Evolutionary conservation across 2,329 filamentous ascomycete genomes (phyloP), one percentile per base, ranked within the genome.

Genomic region (Diaporthe destruens): DNA sequence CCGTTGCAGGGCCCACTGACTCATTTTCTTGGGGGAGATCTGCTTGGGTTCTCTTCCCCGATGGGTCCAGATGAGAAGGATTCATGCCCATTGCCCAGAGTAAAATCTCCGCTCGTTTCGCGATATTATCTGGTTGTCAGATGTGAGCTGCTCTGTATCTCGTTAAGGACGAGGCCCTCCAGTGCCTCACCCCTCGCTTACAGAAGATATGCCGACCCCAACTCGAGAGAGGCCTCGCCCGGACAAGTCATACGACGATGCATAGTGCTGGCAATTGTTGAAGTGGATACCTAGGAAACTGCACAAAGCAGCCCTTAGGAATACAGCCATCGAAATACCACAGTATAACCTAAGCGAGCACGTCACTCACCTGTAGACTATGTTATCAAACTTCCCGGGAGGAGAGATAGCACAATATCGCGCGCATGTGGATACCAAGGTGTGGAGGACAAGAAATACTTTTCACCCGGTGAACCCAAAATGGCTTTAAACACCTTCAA

Each of bases 31-130:
- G 44, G 23, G 44, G 23, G 36, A 25, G 44, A 65, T 65, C 61
- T 65, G 42, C 29, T 65, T 51, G 20, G 61, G 20, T 51, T 65
- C 61, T 65, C 44, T 65, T 65, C 61, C 61, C 61, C 61, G 61
- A 65, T 65, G 61, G 61, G n/a, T 25, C 61, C 20, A 51, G 47
- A 25, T 20, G 20, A 20, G 18, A 36, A 18, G 29, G 29, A 7
- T 18, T 44, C 29, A 36, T 53, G 47, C 32, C 25, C 14, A 36
- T 25, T 53, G 47, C 32, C 25, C 14, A 36, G 23, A 20, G 23
- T 32, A 25, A 51, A 66, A 36, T 53, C 47, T 39, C 47, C 39
- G 32, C 44, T 47, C 14, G 2, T 53, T 29, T 18, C 16, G n/a
- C 51, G 16, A 7, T 53, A 23, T n/a, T 53, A 23, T n/a, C 14